Conservation (phyloP, 805 yeast species). For the Teunomyces aglyptinius region DNA sequence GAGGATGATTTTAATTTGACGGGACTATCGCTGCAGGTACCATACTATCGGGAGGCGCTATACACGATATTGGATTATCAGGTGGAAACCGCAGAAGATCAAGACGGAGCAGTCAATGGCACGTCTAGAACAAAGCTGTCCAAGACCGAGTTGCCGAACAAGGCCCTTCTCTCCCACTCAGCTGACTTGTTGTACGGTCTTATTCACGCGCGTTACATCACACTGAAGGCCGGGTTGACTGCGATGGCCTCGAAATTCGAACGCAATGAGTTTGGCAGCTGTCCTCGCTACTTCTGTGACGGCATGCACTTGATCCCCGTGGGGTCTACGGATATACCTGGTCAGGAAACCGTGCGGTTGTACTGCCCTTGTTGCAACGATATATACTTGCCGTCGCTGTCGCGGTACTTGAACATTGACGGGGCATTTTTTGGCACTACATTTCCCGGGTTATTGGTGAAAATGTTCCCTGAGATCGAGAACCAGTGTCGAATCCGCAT, state of each 20-base stretch:
- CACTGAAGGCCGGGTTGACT: constrained; percentile 85
- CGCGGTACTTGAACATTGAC: constrained; percentile 85
- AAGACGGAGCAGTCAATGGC: constrained; percentile 7
- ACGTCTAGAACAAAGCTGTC: constrained; percentile 20
- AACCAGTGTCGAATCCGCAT: constrained; percentile 63
- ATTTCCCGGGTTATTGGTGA: constrained; percentile 88
- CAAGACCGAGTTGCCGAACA: constrained; percentile 59
- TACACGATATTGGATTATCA: constrained; percentile 89
- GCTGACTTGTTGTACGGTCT: constrained; percentile 93
- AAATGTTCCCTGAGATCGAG: constrained; percentile 88
- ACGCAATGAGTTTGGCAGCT: constrained; percentile 81
- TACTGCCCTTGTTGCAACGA: constrained; percentile 96
- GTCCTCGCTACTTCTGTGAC: constrained; percentile 88
- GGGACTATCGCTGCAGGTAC: constrained; percentile 80
- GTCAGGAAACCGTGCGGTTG: constrained; percentile 85
- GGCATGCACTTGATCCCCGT: constrained; percentile 89
- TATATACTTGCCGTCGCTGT: constrained; percentile 80
- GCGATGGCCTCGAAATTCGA: constrained; percentile 94
- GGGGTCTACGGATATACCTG: constrained; percentile 88
- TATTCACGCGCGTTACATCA: constrained; percentile 87
- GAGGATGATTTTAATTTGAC: constrained; percentile 97
- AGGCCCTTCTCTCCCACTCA: constrained; percentile 78
- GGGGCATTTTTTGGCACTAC: constrained; percentile 98
- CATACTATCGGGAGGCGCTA: constrained; percentile 86
- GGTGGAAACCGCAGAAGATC: constrained; percentile 44